phyloP scores from a whole-genome alignment of 225 moss, liverwort and hornwort genomes.

The Asterella californica region DNA sequence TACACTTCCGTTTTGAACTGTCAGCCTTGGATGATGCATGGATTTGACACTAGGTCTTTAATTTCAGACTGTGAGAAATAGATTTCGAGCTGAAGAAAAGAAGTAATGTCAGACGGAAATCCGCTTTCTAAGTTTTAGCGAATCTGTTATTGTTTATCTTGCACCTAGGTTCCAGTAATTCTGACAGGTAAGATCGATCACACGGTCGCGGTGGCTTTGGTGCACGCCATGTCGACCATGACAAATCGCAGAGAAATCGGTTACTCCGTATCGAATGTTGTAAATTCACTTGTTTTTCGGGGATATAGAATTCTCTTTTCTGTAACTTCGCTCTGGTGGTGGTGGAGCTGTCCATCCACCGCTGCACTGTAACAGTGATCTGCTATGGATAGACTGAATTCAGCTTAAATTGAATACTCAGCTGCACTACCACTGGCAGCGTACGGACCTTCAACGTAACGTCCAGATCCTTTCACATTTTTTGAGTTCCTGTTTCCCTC shows the following conservation, averaged over 20 bases:
- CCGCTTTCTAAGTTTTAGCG: not conserved
- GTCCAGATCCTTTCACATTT: no score
- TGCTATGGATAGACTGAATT: no score
- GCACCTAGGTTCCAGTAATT: not conserved
- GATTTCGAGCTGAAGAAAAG: not conserved
- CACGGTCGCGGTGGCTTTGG: not conserved
- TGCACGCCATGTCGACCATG: not conserved
- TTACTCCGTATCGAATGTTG: not conserved
- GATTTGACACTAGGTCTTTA: not conserved
- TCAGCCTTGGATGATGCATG: not conserved
- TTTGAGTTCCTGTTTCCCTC: no score
- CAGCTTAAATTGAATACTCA: no score
- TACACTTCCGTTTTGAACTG: not conserved
- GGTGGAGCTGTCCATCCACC: no score
- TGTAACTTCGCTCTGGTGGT: no score
- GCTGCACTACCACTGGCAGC: no score
- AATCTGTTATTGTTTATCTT: not conserved
- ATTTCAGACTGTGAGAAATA: not conserved
- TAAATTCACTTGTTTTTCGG: not conserved
- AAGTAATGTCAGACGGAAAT: not conserved
- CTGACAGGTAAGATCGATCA: not conserved
- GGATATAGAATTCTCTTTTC: not conserved
- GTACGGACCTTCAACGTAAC: no score
- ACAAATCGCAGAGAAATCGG: not conserved
- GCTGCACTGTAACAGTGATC: no score